phyloP scores from a whole-genome alignment of 208 protist genomes.

The Phytomonas sp. region DNA sequence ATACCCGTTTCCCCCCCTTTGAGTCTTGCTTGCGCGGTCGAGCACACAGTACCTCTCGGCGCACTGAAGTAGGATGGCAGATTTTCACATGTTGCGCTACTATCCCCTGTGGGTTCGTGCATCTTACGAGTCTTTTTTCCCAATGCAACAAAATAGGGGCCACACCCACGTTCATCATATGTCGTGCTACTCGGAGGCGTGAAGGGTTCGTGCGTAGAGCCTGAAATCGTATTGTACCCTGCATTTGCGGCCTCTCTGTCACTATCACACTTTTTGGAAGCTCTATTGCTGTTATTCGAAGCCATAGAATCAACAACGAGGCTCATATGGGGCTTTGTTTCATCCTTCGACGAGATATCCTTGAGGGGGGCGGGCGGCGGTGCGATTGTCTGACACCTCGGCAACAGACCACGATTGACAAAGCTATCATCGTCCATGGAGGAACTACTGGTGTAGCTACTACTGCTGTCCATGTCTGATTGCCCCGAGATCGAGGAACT shows the following conservation, averaged over 20 bases:
- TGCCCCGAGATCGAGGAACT: neutral
- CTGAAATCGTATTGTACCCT: neutral
- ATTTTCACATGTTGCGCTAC: neutral
- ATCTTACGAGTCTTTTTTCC: neutral
- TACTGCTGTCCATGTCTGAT: slow-evolving; percentile 3
- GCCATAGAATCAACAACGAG: neutral
- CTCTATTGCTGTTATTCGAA: neutral
- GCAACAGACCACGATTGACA: neutral
- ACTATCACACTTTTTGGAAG: neutral
- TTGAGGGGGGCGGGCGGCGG: neutral
- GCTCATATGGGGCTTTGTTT: neutral
- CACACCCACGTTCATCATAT: neutral
- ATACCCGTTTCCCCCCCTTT: neutral
- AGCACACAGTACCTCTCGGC: no score
- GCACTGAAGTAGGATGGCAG: neutral
- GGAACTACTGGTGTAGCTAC: slow-evolving; percentile 4
- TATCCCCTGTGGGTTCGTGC: neutral
- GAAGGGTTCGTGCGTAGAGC: neutral
- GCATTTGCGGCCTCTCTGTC: neutral
- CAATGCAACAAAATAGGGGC: neutral
- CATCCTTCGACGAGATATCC: neutral
- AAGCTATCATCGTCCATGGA: neutral
- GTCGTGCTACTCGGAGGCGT: neutral
- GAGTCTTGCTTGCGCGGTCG: neutral
- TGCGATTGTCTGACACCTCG: neutral